phyloP scores from a whole-genome alignment of 495 filamentous ascomycete genomes.

The Penicillium cinerascens region DNA sequence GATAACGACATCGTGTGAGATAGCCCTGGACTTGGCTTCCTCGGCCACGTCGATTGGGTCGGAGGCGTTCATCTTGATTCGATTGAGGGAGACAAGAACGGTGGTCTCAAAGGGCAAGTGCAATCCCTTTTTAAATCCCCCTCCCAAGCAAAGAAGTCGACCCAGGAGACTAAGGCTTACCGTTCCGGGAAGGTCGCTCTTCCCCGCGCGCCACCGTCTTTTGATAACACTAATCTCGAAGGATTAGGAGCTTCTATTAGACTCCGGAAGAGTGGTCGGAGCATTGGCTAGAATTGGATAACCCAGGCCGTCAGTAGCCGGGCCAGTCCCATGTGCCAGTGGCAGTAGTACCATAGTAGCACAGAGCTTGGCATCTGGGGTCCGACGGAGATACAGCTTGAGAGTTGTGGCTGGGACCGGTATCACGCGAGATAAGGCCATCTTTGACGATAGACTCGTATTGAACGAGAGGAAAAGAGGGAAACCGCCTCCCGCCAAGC shows the following conservation, averaged over 20 bases:
- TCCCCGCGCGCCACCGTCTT: conserved; percentile 1
- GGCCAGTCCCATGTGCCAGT: conserved; percentile 2
- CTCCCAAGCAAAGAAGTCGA: neutral
- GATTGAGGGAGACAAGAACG: conserved; percentile 2
- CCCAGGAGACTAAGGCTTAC: neutral
- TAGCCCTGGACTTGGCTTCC: conserved; percentile 23
- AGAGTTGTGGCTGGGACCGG: neutral
- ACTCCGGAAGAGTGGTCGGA: conserved; percentile 7
- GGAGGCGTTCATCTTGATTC: conserved; percentile 33
- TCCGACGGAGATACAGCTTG: neutral
- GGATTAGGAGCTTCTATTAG: neutral
- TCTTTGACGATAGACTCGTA: neutral
- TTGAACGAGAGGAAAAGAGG: neutral
- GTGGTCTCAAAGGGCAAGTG: neutral
- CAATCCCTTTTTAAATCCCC: neutral
- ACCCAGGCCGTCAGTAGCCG: conserved; percentile 18
- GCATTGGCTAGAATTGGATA: conserved; percentile 11
- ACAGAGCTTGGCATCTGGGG: neutral
- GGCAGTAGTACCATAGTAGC: neutral
- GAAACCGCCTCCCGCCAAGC: conserved; percentile 1
- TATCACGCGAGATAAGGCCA: conserved; percentile 10
- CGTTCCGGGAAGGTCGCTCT: conserved; percentile 5
- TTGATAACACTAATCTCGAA: neutral
- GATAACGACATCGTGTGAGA: conserved; percentile 16
- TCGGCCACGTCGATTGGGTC: conserved; percentile 31